Evolutionary conservation across 805 yeast species (phyloP).

Genomic region (Dipodascus albidus): DNA sequence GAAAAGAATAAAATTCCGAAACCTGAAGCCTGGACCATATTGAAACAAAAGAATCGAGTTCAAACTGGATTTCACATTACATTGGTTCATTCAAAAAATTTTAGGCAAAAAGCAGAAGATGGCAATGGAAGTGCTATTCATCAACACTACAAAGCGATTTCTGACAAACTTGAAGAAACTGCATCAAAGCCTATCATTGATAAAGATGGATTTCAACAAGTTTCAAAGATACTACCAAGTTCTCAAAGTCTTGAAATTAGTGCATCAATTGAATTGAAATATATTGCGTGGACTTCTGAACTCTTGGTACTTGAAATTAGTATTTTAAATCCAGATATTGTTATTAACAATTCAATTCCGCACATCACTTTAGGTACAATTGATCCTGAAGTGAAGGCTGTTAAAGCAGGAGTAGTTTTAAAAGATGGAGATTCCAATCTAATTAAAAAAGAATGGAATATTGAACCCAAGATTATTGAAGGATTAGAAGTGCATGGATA

Average conservation of each 20-base stretch:
- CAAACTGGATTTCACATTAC: conserved; percentile 24
- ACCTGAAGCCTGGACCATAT: conserved; percentile 7
- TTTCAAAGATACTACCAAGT: not conserved
- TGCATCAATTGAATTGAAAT: conserved; percentile 33
- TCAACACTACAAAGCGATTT: not conserved
- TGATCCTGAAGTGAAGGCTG: conserved; percentile 17
- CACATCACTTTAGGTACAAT: conserved; percentile 71
- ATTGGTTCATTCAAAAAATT: conserved; percentile 17
- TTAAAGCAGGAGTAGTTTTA: conserved; percentile 46
- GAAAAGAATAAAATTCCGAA: conserved; percentile 6
- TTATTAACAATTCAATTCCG: conserved; percentile 33
- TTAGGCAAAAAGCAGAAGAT: conserved; percentile 4
- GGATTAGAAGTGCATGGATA: not conserved
- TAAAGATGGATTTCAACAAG: conserved; percentile 4
- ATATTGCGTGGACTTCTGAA: conserved; percentile 38
- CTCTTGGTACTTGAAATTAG: conserved; percentile 46
- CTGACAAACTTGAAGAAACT: conserved; percentile 5
- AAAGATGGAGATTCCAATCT: conserved; percentile 17
- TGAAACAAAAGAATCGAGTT: conserved; percentile 7
- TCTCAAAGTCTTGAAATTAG: conserved; percentile 10
- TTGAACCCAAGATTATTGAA: conserved; percentile 11
- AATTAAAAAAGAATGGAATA: conserved; percentile 10
- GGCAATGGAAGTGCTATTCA: not conserved
- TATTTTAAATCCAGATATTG: conserved; percentile 15
- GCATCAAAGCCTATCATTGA: not conserved